A percentile compares a stretch with the other conserved stretches of the same genome.
phyloP scores from a whole-genome alignment of 2,329 filamentous ascomycete genomes.

The Talaromyces sp. region DNA sequence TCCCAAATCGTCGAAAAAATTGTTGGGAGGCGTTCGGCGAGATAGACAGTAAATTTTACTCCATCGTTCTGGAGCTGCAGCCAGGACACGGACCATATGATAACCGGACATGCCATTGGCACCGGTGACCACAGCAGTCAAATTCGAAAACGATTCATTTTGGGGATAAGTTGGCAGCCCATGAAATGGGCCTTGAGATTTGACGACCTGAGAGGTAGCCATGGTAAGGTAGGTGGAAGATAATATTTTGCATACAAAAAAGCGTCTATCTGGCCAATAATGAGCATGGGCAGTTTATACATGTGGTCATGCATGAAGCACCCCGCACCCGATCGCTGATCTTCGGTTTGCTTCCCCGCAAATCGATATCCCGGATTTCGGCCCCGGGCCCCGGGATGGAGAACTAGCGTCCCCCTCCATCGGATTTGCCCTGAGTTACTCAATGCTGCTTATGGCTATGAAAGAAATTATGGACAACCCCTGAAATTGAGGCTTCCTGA shows the following conservation, averaged over 20 bases:
- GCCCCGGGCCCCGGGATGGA: background rate
- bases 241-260: background rate
- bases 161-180: conserved; percentile 3
- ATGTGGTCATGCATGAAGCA: background rate
- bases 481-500: background rate
- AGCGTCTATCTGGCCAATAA: background rate
- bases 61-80: conserved; percentile 1
- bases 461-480: background rate
- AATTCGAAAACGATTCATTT: conserved; percentile 2
- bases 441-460: background rate
- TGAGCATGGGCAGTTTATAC: background rate
- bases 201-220: conserved; percentile 1
- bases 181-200: background rate
- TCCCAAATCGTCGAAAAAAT: conserved; percentile 5
- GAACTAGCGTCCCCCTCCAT: background rate
- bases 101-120: conserved; percentile 8
- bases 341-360: background rate
- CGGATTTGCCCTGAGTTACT: background rate
- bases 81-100: conserved; percentile 4
- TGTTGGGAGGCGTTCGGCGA: conserved; percentile 1
- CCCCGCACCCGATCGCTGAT: background rate
- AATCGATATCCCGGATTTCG: background rate
- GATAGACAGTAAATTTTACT: conserved; percentile 6
- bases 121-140: conserved; percentile 1
- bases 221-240: background rate